phyloP scores from a whole-genome alignment of 176 grass and related monocot species.

The Elymus sibiricus region DNA sequence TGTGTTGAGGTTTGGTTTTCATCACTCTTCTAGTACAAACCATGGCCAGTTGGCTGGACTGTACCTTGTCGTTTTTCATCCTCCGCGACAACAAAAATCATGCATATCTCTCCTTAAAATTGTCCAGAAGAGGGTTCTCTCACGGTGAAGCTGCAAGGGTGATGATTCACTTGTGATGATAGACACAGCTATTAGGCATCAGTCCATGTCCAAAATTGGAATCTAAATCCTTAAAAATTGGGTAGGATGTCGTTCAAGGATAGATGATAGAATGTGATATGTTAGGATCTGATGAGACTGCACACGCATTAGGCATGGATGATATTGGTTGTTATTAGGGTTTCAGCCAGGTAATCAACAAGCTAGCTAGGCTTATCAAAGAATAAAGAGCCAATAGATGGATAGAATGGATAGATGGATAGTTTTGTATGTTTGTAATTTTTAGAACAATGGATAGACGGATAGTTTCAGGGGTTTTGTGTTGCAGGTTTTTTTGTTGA shows the following conservation, averaged over 20 bases:
- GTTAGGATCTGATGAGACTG: constrained; percentile 6
- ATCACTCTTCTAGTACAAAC: background rate
- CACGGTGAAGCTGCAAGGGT: constrained; percentile 18
- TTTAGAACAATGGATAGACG: too few relatives aligned
- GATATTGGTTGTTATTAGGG: constrained; percentile 4
- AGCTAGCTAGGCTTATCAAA: background rate
- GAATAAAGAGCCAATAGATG: constrained; percentile 4
- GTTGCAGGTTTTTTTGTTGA: too few relatives aligned
- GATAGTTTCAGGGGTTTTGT: too few relatives aligned
- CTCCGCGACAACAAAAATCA: too few relatives aligned
- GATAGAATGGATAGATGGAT: too few relatives aligned
- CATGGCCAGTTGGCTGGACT: too few relatives aligned
- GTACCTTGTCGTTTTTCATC: background rate
- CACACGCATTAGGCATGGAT: background rate
- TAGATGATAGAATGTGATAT: constrained; percentile 29
- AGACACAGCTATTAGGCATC: constrained; percentile 13
- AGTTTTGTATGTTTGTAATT: too few relatives aligned
- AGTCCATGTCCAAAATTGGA: constrained; percentile 25
- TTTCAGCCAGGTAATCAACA: constrained; percentile 35
- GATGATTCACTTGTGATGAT: background rate
- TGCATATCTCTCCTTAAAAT: background rate
- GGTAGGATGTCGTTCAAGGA: background rate
- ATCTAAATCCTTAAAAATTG: constrained; percentile 21
- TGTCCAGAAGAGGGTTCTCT: constrained; percentile 30
- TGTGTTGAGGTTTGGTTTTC: background rate